phyloP scores from a whole-genome alignment of 805 yeast species.

The Yarrowia deformans region DNA sequence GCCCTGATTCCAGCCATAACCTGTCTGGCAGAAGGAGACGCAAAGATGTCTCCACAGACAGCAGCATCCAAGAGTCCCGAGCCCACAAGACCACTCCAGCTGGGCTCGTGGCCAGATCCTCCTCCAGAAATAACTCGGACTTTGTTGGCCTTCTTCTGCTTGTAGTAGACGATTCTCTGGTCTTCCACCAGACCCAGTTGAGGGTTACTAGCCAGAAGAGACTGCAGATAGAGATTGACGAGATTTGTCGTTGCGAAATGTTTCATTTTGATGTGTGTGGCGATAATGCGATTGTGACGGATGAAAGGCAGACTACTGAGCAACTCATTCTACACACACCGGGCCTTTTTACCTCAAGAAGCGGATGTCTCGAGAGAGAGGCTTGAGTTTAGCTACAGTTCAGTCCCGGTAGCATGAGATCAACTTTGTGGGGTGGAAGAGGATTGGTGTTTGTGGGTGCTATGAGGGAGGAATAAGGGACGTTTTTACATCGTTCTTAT shows the following conservation, averaged over 20 bases:
- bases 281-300: no score
- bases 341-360: slow-evolving; percentile 11
- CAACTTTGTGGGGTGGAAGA: slow-evolving; percentile 10
- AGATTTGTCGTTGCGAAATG: slow-evolving; percentile 12
- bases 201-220: slow-evolving; percentile 24
- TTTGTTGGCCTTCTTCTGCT: slow-evolving; percentile 44
- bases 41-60: slow-evolving; percentile 87
- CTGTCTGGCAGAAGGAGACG: slow-evolving; percentile 93
- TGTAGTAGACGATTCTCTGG: slow-evolving; percentile 25
- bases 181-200: slow-evolving; percentile 33
- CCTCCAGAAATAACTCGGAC: slow-evolving; percentile 64
- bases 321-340: not conserved
- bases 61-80: slow-evolving; percentile 83
- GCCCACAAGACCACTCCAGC: slow-evolving; percentile 92
- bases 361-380: slow-evolving; percentile 11
- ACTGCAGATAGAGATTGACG: slow-evolving; percentile 28
- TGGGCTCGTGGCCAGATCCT: slow-evolving; percentile 64
- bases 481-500: not conserved
- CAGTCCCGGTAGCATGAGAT: not conserved
- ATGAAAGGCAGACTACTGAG: not conserved
- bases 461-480: not conserved
- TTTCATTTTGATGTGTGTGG: slow-evolving; percentile 16
- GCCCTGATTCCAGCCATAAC: slow-evolving; percentile 75
- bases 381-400: not conserved
- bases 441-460: not conserved